Evolutionary conservation across 1,139 yeast species (phyloP).

Genomic region (Protomyces gravidus): DNA sequence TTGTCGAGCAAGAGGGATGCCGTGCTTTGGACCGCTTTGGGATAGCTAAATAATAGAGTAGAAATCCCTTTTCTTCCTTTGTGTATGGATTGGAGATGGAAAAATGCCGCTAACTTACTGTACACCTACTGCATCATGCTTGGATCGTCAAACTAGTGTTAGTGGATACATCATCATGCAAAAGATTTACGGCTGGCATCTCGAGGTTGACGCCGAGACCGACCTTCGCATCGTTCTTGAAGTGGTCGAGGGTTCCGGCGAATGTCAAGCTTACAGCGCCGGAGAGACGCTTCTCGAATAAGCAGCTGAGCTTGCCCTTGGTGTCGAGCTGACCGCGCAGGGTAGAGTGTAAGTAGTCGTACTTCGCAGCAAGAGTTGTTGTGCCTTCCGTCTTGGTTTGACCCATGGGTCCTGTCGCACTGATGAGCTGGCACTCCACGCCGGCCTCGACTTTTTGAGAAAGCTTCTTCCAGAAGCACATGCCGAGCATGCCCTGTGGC

Average conservation of each 20-base stretch:
- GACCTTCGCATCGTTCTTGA: conserved; percentile 72
- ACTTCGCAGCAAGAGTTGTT: conserved; percentile 94
- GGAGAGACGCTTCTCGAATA: conserved; percentile 86
- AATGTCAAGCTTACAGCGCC: conserved; percentile 87
- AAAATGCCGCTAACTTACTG: conserved; percentile 2
- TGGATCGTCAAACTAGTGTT: not conserved
- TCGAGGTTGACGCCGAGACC: conserved; percentile 96
- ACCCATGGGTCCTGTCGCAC: conserved; percentile 65
- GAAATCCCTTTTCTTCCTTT: not conserved
- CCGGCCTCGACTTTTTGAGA: conserved; percentile 95
- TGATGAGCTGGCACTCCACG: conserved; percentile 81
- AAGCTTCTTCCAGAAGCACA: conserved; percentile 91
- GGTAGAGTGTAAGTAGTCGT: conserved; percentile 93
- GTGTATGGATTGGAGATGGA: conserved; percentile 1
- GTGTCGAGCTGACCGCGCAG: conserved; percentile 95
- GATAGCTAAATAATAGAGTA: conserved; percentile 7
- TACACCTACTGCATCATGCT: conserved; percentile 1
- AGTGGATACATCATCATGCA: not conserved
- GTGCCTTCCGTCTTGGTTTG: conserved; percentile 86
- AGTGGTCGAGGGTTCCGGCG: conserved; percentile 92
- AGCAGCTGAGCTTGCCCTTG: conserved; percentile 82
- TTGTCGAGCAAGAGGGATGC: conserved; percentile 24
- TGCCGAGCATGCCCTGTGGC: conserved; percentile 50
- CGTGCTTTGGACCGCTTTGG: conserved; percentile 23
- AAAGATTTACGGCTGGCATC: conserved; percentile 39